Evolutionary conservation across 441 rosid genomes (phyloP), one percentile per base, ranked within the genome.

Genomic region (Cnidoscolus chayamansa): DNA sequence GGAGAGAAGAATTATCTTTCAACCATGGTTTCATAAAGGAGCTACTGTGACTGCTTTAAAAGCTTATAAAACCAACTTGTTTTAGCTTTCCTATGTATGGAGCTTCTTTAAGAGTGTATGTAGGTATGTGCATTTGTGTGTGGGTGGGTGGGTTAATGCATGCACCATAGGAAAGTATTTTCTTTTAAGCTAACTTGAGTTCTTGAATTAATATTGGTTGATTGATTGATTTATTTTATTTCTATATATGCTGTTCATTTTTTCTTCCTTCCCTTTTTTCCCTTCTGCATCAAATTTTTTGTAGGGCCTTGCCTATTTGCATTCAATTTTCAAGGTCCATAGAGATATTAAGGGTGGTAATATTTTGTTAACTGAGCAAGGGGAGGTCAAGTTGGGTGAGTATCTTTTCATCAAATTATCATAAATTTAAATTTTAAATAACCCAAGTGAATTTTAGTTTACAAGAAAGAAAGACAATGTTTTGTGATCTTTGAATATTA

Each of bases 271-370:
- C 6, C 2, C 6, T 40, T 40, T 40, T 40, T 40, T 6, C 7
- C 7, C 45, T 40, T 7, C 45, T 69, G 31, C 25, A 25, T 25
- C 25, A 30, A 74, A 59, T 77, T 57, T 57, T 78, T 32, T 82
- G 79, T 68, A 95, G 99, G 99, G 99, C 77, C 98, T 93, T 78
- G 90, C 94, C 31, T 95, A 95, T 83, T 81, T 95, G 93, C 99
- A 95, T 80, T 85, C 96, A 65, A 95, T 95, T 84, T 95, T 83
- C 85, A 95, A 95, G 85, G 99, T 95, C 72, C 99, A 95, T 76
- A 86, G 99, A 87, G 99, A 95, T 84, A 95, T 93, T 69, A 95
- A 93, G 76, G 98, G 99, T 80, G 98, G 99, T 74, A 95, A 95
- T 86, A 89, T 95, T 84, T 88, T 95, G 86, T 86, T 95, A 82